These are phyloP conservation scores for Sporothrix pseudoabietina DNA, from an alignment of 2,329 filamentous ascomycete genomes.

Conservation along the genomic window DNA sequence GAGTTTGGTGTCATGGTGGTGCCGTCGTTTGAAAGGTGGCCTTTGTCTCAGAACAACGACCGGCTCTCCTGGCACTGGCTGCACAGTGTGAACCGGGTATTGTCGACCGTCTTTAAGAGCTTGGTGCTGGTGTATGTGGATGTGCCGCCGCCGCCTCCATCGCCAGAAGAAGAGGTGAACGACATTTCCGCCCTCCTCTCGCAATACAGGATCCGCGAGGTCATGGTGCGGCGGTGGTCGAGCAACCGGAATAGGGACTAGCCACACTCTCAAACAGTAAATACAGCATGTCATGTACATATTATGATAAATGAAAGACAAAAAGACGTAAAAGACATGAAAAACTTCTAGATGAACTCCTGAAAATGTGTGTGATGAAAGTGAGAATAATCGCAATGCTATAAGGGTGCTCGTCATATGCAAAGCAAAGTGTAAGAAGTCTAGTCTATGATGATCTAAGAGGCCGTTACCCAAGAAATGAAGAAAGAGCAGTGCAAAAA, in stretches of 20 bases:
- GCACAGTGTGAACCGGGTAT: conserved; percentile 85
- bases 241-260: conserved; percentile 68
- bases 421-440: neutral
- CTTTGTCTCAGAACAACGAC: neutral
- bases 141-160: conserved; percentile 65
- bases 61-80: conserved; percentile 72
- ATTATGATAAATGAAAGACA: too few relatives aligned
- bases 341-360: too few relatives aligned
- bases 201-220: conserved; percentile 75
- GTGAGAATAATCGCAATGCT: neutral
- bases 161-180: conserved; percentile 40
- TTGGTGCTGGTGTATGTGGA: conserved; percentile 90
- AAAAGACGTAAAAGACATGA: too few relatives aligned
- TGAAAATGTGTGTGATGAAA: too few relatives aligned
- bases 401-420: neutral
- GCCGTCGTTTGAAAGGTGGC: conserved; percentile 56
- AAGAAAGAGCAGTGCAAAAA: neutral
- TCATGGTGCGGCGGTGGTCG: conserved; percentile 80
- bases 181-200: conserved; percentile 61
- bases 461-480: neutral
- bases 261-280: neutral
- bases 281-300: too few relatives aligned
- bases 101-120: conserved; percentile 88
- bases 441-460: neutral
- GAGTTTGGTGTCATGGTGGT: conserved; percentile 87